Percentiles rank a stretch among this genome's conserved stretches.
Conservation (phyloP, 2,329 filamentous ascomycete genomes). For the Monascus ruber region DNA sequence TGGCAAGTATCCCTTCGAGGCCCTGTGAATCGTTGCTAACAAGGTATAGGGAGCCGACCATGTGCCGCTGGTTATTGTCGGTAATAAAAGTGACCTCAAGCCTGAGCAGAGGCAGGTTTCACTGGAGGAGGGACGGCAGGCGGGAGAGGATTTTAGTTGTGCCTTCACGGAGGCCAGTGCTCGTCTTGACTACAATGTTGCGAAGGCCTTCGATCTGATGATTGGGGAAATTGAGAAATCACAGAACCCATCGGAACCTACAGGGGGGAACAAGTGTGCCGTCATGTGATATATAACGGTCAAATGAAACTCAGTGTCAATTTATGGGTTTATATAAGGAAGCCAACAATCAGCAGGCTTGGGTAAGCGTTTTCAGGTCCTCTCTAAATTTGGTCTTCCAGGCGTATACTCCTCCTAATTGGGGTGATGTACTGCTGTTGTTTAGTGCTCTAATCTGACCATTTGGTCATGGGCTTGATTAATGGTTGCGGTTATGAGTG, state of each 20-base stretch:
- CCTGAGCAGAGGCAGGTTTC: constrained; percentile 88
- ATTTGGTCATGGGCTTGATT: no score
- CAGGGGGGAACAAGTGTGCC: constrained; percentile 66
- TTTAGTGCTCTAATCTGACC: no score
- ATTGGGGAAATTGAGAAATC: constrained; percentile 91
- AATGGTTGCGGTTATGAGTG: no score
- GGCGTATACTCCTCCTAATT: no score
- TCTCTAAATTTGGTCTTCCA: no score
- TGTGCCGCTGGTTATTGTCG: constrained; percentile 87
- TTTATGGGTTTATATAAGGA: no score
- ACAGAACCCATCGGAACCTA: constrained; percentile 76
- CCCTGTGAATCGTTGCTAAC: constrained; percentile 1
- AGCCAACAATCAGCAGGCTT: no score
- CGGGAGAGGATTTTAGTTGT: constrained; percentile 79
- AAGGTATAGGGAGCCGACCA: constrained; percentile 66
- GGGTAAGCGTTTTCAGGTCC: no score
- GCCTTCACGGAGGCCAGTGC: constrained; percentile 93
- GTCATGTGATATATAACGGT: constrained; percentile 57
- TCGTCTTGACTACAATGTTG: constrained; percentile 86
- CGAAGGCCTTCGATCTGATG: constrained; percentile 84
- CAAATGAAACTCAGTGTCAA: no score
- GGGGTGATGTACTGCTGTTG: no score
- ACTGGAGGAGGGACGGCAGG: constrained; percentile 69
- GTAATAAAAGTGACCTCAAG: constrained; percentile 91
- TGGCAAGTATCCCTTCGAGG: constrained; percentile 46